Base-by-base conservation (phyloP, 2,329 filamentous ascomycete genomes). In the Albophoma yamanashiensis region DNA sequence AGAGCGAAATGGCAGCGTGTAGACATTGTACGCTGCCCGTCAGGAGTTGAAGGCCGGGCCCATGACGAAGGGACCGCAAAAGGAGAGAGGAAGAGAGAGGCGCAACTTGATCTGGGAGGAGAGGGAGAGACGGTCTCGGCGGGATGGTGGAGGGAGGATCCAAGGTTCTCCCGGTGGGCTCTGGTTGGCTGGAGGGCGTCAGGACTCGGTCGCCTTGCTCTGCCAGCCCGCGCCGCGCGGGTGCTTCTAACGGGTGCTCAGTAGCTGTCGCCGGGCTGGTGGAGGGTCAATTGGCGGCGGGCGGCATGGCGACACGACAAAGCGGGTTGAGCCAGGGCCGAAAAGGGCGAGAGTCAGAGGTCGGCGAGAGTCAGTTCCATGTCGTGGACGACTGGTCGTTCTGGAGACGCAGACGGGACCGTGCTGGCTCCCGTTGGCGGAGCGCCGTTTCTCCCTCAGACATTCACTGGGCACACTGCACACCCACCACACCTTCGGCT, bases 361-460 rank as follows among this genome's bases (percentile, higher is more conserved):
- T n/a, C 47, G 34, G 43, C 36, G 52, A 63, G 56, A 47, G 68
- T 63, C 64, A 61, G 63, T 59, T 62, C 58, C 71, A 64, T 34
- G 58, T 67, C 64, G 67, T 68, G 69, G 64, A 65, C 59, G 62
- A 62, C 63, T 63, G 60, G 63, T 67, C 64, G 62, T 60, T 56
- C 63, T 64, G 62, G 63, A 63, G 63, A 62, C 62, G 63, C 59
- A 52, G 31, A 25, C 38, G 36, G 47, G 38, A 53, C 50, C 11
- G 50, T 5, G 56, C 42, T 50, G 59, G 45, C 55, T 67, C 65
- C 66, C 62, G 66, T 68, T 69, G 67, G 66, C 65, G 65, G 63
- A 65, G 64, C 61, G 64, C 64, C 64, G 65, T 62, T 67, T 67
- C 63, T 62, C 62, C 66, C 62, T 65, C 62, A 64, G 65, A 63